Base-by-base conservation (phyloP, 805 yeast species). In the Ogataea parapolymorpha region DNA sequence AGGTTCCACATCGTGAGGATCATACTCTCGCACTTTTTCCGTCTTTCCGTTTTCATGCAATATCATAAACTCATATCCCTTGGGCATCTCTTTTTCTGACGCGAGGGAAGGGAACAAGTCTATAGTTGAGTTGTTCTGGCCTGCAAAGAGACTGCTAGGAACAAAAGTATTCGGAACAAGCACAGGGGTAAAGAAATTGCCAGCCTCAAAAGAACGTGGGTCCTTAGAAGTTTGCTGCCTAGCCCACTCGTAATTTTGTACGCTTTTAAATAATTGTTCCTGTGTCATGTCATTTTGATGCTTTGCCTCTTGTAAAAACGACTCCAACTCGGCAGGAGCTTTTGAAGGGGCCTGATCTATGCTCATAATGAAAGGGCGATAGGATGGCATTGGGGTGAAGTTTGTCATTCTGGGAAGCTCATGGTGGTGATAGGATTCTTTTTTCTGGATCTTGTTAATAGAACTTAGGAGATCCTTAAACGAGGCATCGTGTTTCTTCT, bases 171-270 rank as follows among this genome's bases (percentile, higher is more conserved):
- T 52, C 2, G 68, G 68, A n/a, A 62, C 30, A 42, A 56, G 46
- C 27, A 69, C 50, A 1, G 79, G 77, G n/a, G 71, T 65, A 54
- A 75, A 75, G 44, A 73, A 74, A 39, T 69, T 70, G 6, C 61
- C 55, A 12, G 61, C 51, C 35, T 66, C 73, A 11, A 77, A 48
- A 0, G 76, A 59, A 32, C 72, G 56, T 6, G 71, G 64, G n/a
- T 63, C 51, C 9, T 44, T 39, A 13, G 59, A 53, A 28, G 53
- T 49, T 49, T 63, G 59, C 30, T 66, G 60, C 26, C 51, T 63
- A 29, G 75, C 67, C 75, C 78, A 75, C 39, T 77, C 82, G 44
- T 63, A 77, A 0, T 82, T 80, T 29, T 68, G 67, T 27, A 63
- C 54, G 34, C 72, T 73, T 26, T 79, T 68, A 51, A 75, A 76